phyloP scores from a whole-genome alignment of 345 rosid species.

The Pistacia atlantica region DNA sequence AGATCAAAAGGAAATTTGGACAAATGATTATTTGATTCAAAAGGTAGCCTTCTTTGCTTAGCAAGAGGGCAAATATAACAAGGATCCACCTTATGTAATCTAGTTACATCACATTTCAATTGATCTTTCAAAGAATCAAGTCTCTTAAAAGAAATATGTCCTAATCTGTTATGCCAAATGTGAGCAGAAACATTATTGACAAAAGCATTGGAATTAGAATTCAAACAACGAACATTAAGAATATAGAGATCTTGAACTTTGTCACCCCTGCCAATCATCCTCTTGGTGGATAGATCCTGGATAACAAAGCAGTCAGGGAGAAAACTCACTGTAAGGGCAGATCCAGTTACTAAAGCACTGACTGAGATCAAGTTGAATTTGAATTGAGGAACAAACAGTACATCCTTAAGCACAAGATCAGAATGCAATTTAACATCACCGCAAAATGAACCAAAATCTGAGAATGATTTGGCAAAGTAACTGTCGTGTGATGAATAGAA shows the following conservation, averaged over 20 bases:
- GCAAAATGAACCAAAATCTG: no score
- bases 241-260: not conserved
- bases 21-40: not conserved
- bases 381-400: not conserved
- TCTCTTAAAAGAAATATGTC: not conserved
- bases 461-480: no score
- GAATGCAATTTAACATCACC: no score
- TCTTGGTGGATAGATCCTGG: not conserved
- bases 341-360: not conserved
- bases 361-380: not conserved
- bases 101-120: not conserved
- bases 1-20: not conserved
- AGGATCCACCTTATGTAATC: not conserved
- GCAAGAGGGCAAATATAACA: not conserved
- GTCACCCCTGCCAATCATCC: not conserved
- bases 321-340: not conserved
- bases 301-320: not conserved
- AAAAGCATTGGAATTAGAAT: not conserved
- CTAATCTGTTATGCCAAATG: not conserved
- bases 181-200: not conserved
- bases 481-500: no score
- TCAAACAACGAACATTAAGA: not conserved
- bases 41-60: no score
- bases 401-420: not conserved
- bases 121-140: not conserved